Base-by-base conservation (phyloP, 2,329 filamentous ascomycete genomes). In the Aureobasidium pullulans region DNA sequence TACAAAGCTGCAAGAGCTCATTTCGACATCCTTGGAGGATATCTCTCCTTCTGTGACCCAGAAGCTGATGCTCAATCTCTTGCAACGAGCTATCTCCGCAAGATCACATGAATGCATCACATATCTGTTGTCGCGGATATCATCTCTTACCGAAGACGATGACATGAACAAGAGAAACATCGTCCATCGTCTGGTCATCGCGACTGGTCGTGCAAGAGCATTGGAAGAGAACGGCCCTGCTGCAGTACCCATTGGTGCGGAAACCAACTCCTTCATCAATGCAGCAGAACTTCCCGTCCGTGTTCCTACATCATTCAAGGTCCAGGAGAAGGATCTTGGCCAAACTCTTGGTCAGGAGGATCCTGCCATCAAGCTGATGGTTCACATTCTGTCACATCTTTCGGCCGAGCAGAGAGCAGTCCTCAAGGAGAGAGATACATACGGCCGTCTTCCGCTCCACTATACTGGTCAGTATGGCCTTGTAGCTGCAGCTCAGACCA, bases 391-490 rank as follows among this genome's bases (percentile, higher is more conserved):
- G 4, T 85, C 91, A 48, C 78, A 80, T 31, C 79, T 99, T 7
- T 81, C 78, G 10, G 79, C 82, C 0, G 76, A 81, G 9, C 93
- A 97, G 65, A 83, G 86, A 10, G 64, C 71, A 11, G 87, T 87
- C 0, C 76, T 97, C 10, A 77, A 81, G 52, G 82, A 83, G 11
- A 84, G 81, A 61, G 93, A 97, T 73, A 81, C 85, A 0, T 88
- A 93, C 62, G 92, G 90, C 2, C 87, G 93, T 4, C 81, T 93
- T 13, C 91, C 93, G 1, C 79, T 97, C 10, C 93, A 97, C 71
- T 96, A 96, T 70, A 91, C 91, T 2, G 93, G 94, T 0, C 91
- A 97, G 70, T 96, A 95, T 69, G 94, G 94, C 2, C 91, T 96
- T 66, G 89, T 94, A 3, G 84, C 90, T n/a, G 86, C 96, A 9